Evolutionary conservation across 179 eudicot genomes (phyloP), one percentile per base, ranked within the genome.

Genomic region (Sideroxylon spinosum): DNA sequence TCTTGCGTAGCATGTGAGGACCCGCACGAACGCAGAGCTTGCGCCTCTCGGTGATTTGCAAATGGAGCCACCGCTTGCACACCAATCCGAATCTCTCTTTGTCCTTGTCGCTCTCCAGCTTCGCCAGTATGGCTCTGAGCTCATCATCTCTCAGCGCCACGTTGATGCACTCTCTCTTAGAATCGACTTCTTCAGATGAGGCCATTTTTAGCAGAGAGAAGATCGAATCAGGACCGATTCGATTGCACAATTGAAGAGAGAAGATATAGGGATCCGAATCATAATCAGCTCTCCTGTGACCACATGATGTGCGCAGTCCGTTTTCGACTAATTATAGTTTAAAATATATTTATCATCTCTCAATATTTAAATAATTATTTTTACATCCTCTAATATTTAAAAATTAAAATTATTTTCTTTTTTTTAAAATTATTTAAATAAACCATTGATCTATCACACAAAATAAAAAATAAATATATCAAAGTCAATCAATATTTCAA

Each of bases 21-120:
- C 98, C 98, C 49, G 98, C 98, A 0, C 98, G 90, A 3, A 86
- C 98, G 53, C 87, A 87, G 6, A 95, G 89, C 82, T 86, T 90
- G 83, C 53, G 82, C 73, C 98, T 76, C 64, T 91, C 94, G 9
- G 92, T 81, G 89, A 94, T 95, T 81, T 95, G 98, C 28, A 95
- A 78, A 65, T 75, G 84, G 9, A 93, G 87, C 98, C 98, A 95
- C 59, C 92, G 75, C 81, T 93, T 93, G 82, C 98, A 95, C 0
- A 95, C 98, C 59, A 95, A 83, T 0, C 97, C 91, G 76, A 95
- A 95, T 9, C 80, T 69, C 48, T 91, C 98, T 83, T 90, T 93
- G 73, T 90, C 98, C 74, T 91, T 90, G 14, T 88, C 89, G 26
- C 46, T 53, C 23, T 81, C 92, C 2, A 93, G 23, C 78, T 82